phyloP scores from a whole-genome alignment of 2,329 filamentous ascomycete species.

The Setomelanomma holmii region DNA sequence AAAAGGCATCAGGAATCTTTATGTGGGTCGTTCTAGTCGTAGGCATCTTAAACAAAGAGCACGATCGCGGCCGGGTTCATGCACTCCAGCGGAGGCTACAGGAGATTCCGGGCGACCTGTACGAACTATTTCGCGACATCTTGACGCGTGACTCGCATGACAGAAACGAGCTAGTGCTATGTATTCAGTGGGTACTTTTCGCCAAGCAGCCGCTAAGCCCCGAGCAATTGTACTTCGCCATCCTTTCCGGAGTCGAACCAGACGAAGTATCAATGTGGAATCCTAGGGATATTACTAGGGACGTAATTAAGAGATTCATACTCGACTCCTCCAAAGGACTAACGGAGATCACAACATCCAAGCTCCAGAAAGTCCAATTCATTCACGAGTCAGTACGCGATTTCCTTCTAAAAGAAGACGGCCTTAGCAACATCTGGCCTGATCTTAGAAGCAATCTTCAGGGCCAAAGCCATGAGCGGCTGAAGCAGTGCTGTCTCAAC shows the following conservation, averaged over 20 bases:
- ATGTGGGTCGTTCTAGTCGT: conserved; percentile 43
- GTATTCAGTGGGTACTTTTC: conserved; percentile 10
- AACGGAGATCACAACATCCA: conserved; percentile 19
- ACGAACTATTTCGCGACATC: conserved; percentile 8
- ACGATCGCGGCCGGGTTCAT: conserved; percentile 11
- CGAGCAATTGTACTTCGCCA: conserved; percentile 15
- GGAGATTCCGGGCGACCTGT: conserved; percentile 42
- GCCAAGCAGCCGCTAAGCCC: conserved; percentile 6
- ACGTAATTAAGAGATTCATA: conserved; percentile 18
- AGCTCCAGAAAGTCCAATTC: conserved; percentile 30
- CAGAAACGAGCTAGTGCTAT: conserved; percentile 2
- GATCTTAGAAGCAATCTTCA: conserved; percentile 36
- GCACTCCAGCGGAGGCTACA: conserved; percentile 41
- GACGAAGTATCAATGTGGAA: conserved; percentile 9
- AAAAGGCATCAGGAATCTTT: conserved; percentile 53
- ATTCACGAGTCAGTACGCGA: conserved; percentile 35
- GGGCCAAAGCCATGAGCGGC: conserved; percentile 10
- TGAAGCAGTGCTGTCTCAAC: conserved; percentile 53
- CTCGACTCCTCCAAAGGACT: conserved; percentile 23
- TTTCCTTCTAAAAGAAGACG: conserved; percentile 47
- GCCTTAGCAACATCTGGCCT: conserved; percentile 33
- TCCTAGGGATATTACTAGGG: conserved; percentile 8
- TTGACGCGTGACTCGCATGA: conserved; percentile 7
- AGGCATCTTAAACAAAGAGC: conserved; percentile 55
- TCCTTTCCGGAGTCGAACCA: conserved; percentile 11